Base-by-base conservation (phyloP, 1,284 basidiomycete genomes). In the Fomitopsis betulina region DNA sequence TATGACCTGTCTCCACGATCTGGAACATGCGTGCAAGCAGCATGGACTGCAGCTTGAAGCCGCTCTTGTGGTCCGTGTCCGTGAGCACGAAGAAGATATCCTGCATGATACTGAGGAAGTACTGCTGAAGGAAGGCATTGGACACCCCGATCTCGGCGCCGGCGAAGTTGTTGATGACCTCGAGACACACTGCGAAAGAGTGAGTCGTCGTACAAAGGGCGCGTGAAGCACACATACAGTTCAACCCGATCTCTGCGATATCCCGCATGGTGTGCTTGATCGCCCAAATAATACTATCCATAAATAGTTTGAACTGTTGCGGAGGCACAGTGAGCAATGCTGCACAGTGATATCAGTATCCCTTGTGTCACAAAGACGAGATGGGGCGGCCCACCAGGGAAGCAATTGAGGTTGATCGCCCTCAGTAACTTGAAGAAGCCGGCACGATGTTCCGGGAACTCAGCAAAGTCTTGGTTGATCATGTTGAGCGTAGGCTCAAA, bases 201-300 rank as follows among this genome's bases (percentile, higher is more conserved):
- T 47, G 56, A 45, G 54, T 27, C 25, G 35, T 66, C 21, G 37
- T 52, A 68, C 62, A 60, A 15, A 54, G n/a, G 53, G 15, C 21
- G 59, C 58, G 30, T 45, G 39, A 54, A 60, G 15, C 2, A 33
- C 13, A 80, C 89, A 57, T 74, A 94, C 94, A 73, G 72, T 90
- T 94, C 62, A 98, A 73, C 55, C 96, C 96, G 37, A 89, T 93
- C 72, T 99, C 97, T 27, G 96, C 94, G 66, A 99, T 98, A 75
- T 99, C 97, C 57, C 97, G 87, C 94, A 98, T 97, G 17, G 95
- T 98, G 78, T 99, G 97, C 77, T 99, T 99, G 81, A 99, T 97
- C 13, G 95, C 96, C 97, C 97, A 99, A 56, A 98, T 92, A 64
- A 98, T 92, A 65, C 94, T 96, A 74, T 99, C 97, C 86, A 98